Conservation (phyloP, 805 yeast species). For the Saturnispora bothae region DNA sequence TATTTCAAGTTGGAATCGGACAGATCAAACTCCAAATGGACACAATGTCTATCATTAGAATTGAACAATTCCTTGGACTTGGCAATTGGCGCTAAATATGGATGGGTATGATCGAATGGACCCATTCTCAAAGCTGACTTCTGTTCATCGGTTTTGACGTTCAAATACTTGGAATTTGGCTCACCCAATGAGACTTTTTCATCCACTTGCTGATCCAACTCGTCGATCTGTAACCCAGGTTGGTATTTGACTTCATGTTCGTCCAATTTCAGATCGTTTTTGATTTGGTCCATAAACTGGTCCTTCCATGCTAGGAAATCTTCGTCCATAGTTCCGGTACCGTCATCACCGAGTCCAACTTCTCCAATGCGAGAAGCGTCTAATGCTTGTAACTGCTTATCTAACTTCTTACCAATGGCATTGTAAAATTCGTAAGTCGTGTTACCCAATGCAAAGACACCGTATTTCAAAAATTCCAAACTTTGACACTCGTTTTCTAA, state of each 20-base stretch:
- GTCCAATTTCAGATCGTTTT: slow-evolving; percentile 3
- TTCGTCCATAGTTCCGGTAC: slow-evolving; percentile 81
- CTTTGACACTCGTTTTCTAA: slow-evolving; percentile 13
- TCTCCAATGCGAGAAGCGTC: slow-evolving; percentile 57
- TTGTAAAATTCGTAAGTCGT: slow-evolving; percentile 84
- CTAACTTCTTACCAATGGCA: slow-evolving; percentile 56
- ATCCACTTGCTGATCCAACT: slow-evolving; percentile 8
- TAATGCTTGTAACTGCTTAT: slow-evolving; percentile 38
- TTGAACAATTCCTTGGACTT: slow-evolving; percentile 48
- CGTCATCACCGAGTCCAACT: slow-evolving; percentile 87
- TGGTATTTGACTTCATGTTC: slow-evolving; percentile 32
- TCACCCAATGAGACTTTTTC: slow-evolving; percentile 65
- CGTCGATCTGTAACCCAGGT: slow-evolving; percentile 42
- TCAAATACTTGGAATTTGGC: slow-evolving; percentile 46
- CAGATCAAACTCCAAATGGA: slow-evolving; percentile 55
- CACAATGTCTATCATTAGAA: slow-evolving; percentile 56
- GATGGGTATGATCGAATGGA: slow-evolving; percentile 29
- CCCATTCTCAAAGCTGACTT: slow-evolving; percentile 11
- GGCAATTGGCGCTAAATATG: slow-evolving; percentile 57
- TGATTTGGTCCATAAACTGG: slow-evolving; percentile 46
- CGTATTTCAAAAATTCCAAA: slow-evolving; percentile 25
- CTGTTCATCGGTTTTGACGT: slow-evolving; percentile 21
- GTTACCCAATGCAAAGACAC: slow-evolving; percentile 86
- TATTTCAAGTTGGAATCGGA: slow-evolving; percentile 76
- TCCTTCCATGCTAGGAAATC: slow-evolving; percentile 89